phyloP scores from a whole-genome alignment of 2,329 filamentous ascomycete genomes.

The Cadophora gregata region DNA sequence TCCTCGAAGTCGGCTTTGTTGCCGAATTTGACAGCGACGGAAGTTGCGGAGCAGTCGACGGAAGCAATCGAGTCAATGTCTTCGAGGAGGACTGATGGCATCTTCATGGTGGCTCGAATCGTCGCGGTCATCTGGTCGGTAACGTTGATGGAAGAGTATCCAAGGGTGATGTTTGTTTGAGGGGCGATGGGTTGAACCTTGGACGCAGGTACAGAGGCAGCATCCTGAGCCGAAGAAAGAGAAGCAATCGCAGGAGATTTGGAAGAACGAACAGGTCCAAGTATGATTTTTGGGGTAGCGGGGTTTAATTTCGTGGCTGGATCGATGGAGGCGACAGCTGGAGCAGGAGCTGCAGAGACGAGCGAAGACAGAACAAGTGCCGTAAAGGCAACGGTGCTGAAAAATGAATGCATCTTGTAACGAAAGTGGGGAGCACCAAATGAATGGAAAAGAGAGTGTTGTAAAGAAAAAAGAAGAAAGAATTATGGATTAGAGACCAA shows the following conservation, averaged over 20 bases:
- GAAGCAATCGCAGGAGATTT: neutral
- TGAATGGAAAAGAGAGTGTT: neutral
- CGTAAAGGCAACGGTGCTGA: conserved; percentile 5
- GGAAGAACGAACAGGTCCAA: conserved; percentile 1
- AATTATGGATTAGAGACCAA: conserved; percentile 1
- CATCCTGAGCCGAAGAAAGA: neutral
- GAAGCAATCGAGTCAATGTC: conserved; percentile 40
- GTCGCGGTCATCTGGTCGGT: neutral
- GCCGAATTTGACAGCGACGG: conserved; percentile 40
- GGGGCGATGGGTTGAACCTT: neutral
- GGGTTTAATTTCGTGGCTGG: neutral
- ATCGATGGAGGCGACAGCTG: neutral
- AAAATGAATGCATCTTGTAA: conserved; percentile 3
- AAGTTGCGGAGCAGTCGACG: conserved; percentile 41
- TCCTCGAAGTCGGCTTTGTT: conserved; percentile 36
- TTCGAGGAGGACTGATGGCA: conserved; percentile 46
- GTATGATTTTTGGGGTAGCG: neutral
- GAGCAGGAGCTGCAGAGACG: neutral
- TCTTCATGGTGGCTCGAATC: conserved; percentile 40
- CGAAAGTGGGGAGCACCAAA: neutral
- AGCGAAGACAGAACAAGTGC: conserved; percentile 1
- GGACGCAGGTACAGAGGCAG: neutral
- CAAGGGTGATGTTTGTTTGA: neutral
- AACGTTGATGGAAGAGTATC: neutral
- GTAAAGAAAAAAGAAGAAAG: neutral